These are phyloP conservation scores for Gossypioides kirkii DNA, from an alignment of 345 rosid species.

Conservation along the genomic window DNA sequence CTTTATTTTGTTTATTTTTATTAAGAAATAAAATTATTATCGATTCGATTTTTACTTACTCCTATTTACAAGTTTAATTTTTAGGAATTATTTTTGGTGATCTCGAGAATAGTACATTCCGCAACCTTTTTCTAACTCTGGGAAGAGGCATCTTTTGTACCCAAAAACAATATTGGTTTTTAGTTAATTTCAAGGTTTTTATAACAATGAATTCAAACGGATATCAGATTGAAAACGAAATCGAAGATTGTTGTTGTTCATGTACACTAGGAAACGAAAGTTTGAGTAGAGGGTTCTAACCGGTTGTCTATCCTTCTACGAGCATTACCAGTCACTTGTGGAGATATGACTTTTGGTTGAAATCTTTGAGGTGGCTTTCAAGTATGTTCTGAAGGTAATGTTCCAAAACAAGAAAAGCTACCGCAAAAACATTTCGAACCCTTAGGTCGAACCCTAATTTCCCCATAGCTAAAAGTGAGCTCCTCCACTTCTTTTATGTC, in stretches of 20 bases:
- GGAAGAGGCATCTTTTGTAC: background rate
- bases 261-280: background rate
- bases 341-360: background rate
- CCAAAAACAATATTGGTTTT: too few relatives aligned
- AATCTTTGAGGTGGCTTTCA: conserved; percentile 17
- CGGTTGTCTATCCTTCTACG: background rate
- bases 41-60: too few relatives aligned
- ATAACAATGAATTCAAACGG: background rate
- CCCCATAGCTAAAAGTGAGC: conserved; percentile 80
- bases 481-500: conserved; percentile 61
- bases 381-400: conserved; percentile 68
- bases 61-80: too few relatives aligned
- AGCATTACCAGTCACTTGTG: background rate
- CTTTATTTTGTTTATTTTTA: too few relatives aligned
- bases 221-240: background rate
- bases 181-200: background rate
- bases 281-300: background rate
- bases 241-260: background rate
- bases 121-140: background rate
- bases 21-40: too few relatives aligned
- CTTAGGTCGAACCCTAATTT: conserved; percentile 35
- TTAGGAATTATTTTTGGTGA: too few relatives aligned
- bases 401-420: conserved; percentile 59
- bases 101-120: background rate
- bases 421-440: conserved; percentile 70